Evolutionary conservation across 2,329 filamentous ascomycete species (phyloP).

Genomic region (Pseudogymnoascus sp.): DNA sequence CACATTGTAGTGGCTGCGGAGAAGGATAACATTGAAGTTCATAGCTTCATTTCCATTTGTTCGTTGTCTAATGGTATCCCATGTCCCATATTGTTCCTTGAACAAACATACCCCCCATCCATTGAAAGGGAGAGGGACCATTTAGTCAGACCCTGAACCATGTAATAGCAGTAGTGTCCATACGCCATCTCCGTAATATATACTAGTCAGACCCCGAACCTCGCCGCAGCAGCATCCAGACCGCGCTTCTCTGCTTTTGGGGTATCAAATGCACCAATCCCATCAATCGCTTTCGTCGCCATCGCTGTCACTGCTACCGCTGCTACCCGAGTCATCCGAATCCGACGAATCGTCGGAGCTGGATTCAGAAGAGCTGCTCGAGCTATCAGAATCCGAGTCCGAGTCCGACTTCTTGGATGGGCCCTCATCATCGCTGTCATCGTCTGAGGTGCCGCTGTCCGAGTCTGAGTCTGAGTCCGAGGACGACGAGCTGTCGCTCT

Average conservation of each 20-base stretch:
- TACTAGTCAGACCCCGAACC: no score
- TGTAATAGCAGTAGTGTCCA: neutral
- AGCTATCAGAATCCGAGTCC: constrained; percentile 18
- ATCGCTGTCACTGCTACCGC: constrained; percentile 14
- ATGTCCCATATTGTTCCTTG: neutral
- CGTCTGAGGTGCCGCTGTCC: constrained; percentile 5
- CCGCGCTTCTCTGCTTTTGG: neutral
- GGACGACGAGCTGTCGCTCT: constrained; percentile 22
- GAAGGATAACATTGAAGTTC: neutral
- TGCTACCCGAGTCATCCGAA: constrained; percentile 18
- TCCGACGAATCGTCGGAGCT: constrained; percentile 16
- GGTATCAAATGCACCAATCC: constrained; percentile 3
- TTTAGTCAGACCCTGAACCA: neutral
- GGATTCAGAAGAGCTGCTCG: constrained; percentile 23
- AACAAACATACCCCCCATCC: neutral
- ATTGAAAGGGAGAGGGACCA: neutral
- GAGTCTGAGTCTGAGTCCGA: constrained; percentile 14
- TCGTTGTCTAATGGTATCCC: neutral
- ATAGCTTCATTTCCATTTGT: neutral
- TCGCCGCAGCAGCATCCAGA: neutral
- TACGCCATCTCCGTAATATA: neutral
- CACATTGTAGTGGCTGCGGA: neutral
- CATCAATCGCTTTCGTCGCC: constrained; percentile 7
- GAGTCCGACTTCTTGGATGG: neutral
- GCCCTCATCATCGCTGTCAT: constrained; percentile 2